A percentile compares a stretch with the other conserved stretches of the same genome.
Conservation (phyloP, 345 rosid genomes). For the Luvunga scandens region DNA sequence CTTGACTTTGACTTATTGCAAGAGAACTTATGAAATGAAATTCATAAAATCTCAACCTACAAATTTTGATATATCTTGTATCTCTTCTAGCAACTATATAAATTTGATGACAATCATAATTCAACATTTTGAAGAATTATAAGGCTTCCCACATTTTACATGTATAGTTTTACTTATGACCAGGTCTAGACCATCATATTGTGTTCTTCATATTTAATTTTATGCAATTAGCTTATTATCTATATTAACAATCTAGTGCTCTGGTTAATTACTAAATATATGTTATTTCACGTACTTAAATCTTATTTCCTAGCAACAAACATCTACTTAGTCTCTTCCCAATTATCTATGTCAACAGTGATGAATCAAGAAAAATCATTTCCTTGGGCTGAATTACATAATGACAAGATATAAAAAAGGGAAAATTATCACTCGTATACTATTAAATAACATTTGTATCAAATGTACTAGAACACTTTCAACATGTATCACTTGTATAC, state of each 20-base stretch:
- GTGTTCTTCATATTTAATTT: not conserved
- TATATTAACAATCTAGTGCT: not conserved
- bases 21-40: not conserved
- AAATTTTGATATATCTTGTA: no score
- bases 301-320: not conserved
- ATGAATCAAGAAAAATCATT: no score
- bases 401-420: no score
- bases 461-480: no score
- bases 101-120: not conserved
- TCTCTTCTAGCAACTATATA: no score
- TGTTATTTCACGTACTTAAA: not conserved
- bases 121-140: not conserved
- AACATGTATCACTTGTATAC: no score
- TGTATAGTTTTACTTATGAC: no score
- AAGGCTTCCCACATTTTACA: not conserved
- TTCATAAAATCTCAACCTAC: not conserved
- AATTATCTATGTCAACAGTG: no score
- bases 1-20: not conserved
- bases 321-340: not conserved
- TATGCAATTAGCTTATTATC: not conserved
- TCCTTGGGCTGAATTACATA: no score
- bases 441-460: no score
- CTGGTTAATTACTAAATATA: not conserved
- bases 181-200: not conserved
- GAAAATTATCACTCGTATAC: no score